Evolutionary conservation across 129 eudicot species (phyloP).

Genomic region (Apium graveolens): DNA sequence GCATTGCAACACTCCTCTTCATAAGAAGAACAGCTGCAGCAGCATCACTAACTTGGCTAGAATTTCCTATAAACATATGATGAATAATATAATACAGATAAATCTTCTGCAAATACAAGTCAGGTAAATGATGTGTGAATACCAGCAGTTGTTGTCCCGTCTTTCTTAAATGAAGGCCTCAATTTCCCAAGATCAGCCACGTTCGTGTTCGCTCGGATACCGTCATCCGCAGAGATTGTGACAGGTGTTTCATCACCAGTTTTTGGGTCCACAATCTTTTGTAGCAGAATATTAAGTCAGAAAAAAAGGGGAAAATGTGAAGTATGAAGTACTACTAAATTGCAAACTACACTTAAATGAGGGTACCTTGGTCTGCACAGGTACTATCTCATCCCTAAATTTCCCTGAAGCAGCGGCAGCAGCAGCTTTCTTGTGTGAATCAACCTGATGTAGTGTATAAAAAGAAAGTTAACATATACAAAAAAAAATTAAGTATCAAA

Average conservation of each 20-base stretch:
- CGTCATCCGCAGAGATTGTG: conserved; percentile 79
- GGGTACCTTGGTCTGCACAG: conserved; percentile 76
- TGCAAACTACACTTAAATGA: not conserved
- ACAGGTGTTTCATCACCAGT: conserved; percentile 84
- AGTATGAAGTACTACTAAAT: not conserved
- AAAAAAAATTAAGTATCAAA: conserved; percentile 2
- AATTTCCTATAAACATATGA: conserved; percentile 49
- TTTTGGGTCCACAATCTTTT: conserved; percentile 88
- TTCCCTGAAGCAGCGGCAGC: conserved; percentile 94
- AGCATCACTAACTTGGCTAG: conserved; percentile 96
- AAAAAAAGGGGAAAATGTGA: not conserved
- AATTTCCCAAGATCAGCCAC: conserved; percentile 68
- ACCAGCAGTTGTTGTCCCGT: conserved; percentile 96
- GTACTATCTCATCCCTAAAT: conserved; percentile 85
- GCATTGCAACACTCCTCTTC: conserved; percentile 83
- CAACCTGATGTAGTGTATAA: conserved; percentile 39
- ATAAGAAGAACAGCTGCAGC: conserved; percentile 94
- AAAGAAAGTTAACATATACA: conserved; percentile 1
- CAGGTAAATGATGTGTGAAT: conserved; percentile 1
- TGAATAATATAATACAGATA: not conserved
- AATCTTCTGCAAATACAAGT: not conserved
- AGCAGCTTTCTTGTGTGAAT: conserved; percentile 93
- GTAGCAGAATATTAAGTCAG: conserved; percentile 4
- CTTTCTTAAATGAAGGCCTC: conserved; percentile 83
- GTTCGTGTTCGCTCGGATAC: conserved; percentile 68